These are phyloP conservation scores for Poa pratensis DNA, from an alignment of 176 grass and related monocot species.

Conservation along the genomic window DNA sequence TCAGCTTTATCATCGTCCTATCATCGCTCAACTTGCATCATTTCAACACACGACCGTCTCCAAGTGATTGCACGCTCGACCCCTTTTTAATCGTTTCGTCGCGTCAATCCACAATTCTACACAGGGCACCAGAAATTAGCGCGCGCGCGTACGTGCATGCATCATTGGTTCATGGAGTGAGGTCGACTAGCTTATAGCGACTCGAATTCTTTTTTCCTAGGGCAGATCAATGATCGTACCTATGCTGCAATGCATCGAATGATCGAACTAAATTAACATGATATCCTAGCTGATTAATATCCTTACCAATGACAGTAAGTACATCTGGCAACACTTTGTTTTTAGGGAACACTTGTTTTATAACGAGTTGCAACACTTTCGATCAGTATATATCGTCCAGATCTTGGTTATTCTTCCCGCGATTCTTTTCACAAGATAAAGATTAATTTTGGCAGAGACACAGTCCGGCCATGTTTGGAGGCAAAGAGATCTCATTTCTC, in stretches of 20 bases:
- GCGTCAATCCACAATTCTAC: conserved; percentile 34
- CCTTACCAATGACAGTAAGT: not conserved
- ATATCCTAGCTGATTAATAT: not conserved
- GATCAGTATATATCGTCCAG: conserved; percentile 10
- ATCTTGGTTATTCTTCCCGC: not conserved
- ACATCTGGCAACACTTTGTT: too few species aligned
- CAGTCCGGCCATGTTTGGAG: not conserved
- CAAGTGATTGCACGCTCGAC: conserved; percentile 37
- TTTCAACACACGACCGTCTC: conserved; percentile 30
- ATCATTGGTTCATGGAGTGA: conserved; percentile 35
- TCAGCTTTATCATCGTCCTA: not conserved
- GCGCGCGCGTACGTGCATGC: conserved; percentile 11
- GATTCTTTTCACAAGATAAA: conserved; percentile 12
- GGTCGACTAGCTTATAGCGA: not conserved
- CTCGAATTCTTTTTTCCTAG: not conserved
- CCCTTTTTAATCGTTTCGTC: conserved; percentile 38
- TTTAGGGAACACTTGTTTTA: not conserved
- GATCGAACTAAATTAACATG: not conserved
- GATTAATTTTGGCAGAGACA: not conserved
- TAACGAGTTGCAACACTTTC: conserved; percentile 10
- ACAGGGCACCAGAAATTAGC: not conserved
- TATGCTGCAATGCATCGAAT: too few species aligned
- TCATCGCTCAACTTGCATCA: conserved; percentile 3
- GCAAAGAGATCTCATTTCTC: conserved; percentile 38
- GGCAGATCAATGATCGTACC: not conserved